Conservation (phyloP, 257 asterid species). For the Solanum arcanum region DNA sequence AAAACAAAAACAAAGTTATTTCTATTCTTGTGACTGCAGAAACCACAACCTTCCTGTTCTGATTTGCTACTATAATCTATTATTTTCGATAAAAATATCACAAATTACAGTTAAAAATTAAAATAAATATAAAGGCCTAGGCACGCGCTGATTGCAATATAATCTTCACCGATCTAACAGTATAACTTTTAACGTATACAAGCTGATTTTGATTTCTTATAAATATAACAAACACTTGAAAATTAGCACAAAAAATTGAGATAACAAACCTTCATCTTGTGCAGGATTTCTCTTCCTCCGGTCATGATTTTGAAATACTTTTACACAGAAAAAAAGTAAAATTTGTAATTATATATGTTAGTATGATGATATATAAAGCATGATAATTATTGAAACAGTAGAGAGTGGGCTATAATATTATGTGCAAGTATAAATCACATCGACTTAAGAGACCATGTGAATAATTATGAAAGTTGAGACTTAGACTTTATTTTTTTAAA, state of each 20-base stretch:
- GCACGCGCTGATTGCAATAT: not conserved
- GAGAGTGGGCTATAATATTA: not conserved
- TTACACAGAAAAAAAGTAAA: not conserved
- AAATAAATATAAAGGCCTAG: not conserved
- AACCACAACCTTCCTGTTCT: not conserved
- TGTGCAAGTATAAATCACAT: not conserved
- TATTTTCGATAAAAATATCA: not conserved
- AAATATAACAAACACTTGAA: not conserved
- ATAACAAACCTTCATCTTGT: slow-evolving; percentile 66
- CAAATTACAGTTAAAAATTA: not conserved
- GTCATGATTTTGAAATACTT: slow-evolving; percentile 20
- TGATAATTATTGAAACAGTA: not conserved
- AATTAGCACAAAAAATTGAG: not conserved
- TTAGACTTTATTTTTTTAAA: not conserved
- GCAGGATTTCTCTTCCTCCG: slow-evolving; percentile 64
- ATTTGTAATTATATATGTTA: not conserved
- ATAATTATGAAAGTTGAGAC: not conserved
- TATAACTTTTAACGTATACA: no score
- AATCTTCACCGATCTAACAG: no score
- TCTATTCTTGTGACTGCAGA: not conserved
- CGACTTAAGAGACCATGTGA: not conserved
- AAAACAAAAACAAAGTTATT: not conserved
- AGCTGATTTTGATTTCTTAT: not conserved
- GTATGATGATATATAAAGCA: not conserved
- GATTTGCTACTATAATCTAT: not conserved